These are phyloP conservation scores for Aspergillus transmontanensis DNA, from an alignment of 2,329 filamentous ascomycete species.

Conservation along the genomic window DNA sequence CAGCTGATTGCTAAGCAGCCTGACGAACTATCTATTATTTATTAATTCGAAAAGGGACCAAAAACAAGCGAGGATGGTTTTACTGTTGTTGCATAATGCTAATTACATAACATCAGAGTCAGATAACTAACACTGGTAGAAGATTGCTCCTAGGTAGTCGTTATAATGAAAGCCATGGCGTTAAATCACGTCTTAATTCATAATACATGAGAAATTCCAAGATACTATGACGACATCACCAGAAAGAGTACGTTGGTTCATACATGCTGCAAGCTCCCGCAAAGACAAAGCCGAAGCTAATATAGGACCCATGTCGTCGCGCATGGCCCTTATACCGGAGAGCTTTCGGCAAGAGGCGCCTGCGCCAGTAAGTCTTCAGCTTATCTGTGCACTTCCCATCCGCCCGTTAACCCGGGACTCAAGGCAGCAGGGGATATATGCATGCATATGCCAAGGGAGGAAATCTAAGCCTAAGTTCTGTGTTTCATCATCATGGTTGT, in stretches of 20 bases:
- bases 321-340: not conserved
- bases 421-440: not conserved
- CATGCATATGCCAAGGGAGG: not conserved
- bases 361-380: slow-evolving; percentile 11
- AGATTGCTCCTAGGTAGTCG: not conserved
- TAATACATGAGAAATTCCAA: slow-evolving; percentile 6
- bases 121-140: not conserved
- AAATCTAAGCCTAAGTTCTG: not conserved
- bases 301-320: not conserved
- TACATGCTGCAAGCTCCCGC: slow-evolving; percentile 1
- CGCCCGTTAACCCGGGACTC: not conserved
- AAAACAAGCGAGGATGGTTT: not conserved
- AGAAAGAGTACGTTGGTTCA: not conserved
- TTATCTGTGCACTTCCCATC: slow-evolving; percentile 5
- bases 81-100: not conserved
- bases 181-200: slow-evolving; percentile 5
- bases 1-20: not conserved
- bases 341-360: slow-evolving; percentile 6
- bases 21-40: not conserved
- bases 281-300: not conserved
- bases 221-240: slow-evolving; percentile 1
- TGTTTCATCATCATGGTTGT: not conserved
- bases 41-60: not conserved
- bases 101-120: not conserved
- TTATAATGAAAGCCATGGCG: not conserved